phyloP scores from a whole-genome alignment of 179 eudicot species.

The Spergularia azorica region DNA sequence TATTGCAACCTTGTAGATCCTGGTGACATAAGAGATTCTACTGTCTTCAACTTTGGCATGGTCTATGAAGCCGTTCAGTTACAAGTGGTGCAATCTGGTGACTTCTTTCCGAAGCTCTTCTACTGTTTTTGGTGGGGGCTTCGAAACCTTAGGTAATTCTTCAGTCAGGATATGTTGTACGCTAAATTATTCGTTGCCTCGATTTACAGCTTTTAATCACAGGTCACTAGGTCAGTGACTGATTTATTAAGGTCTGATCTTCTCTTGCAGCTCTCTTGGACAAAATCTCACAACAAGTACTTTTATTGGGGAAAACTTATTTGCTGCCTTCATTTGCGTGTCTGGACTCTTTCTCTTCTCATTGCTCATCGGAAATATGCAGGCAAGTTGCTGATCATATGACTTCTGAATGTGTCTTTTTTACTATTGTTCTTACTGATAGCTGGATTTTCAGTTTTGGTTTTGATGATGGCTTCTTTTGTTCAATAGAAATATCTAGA shows the following conservation, averaged over 20 bases:
- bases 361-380: conserved; percentile 92
- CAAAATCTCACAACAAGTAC: conserved; percentile 89
- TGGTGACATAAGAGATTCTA: conserved; percentile 21
- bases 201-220: background rate
- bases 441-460: background rate
- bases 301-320: conserved; percentile 63
- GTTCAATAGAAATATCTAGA: conserved; percentile 56
- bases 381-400: conserved; percentile 44
- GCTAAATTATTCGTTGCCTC: background rate
- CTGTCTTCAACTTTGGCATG: conserved; percentile 45
- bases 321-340: conserved; percentile 76
- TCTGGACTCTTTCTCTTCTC: conserved; percentile 86
- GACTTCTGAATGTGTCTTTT: too few relatives aligned
- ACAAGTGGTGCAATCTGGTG: conserved; percentile 33
- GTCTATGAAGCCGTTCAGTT: conserved; percentile 35
- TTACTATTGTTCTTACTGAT: background rate
- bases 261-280: conserved; percentile 82
- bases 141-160: conserved; percentile 47
- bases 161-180: background rate
- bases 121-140: conserved; percentile 67
- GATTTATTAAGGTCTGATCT: background rate
- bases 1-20: conserved; percentile 26
- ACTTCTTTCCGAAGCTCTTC: conserved; percentile 35
- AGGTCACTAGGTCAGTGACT: background rate
- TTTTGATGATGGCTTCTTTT: background rate